phyloP scores from a whole-genome alignment of 306 rosid species.

The Carpinus viminea region DNA sequence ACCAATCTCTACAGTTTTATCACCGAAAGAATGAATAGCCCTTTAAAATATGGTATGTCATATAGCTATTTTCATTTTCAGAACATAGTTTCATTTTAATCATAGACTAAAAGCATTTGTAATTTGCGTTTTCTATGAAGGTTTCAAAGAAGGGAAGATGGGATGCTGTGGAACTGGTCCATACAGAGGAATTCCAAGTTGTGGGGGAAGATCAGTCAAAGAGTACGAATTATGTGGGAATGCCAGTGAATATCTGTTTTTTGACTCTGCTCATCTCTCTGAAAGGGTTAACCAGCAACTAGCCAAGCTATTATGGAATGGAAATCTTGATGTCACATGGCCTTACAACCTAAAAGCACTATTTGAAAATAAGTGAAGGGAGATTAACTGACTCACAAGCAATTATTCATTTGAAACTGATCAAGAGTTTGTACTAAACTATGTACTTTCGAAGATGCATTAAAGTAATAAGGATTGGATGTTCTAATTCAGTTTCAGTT shows the following conservation, averaged over 20 bases:
- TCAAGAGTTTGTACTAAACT: too few species aligned
- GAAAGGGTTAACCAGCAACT: slow-evolving; percentile 30
- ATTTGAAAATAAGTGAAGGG: slow-evolving; percentile 1
- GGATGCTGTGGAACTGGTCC: slow-evolving; percentile 50
- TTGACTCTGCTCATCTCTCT: slow-evolving; percentile 38
- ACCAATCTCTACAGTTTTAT: slow-evolving; percentile 1
- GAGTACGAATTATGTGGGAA: slow-evolving; percentile 31
- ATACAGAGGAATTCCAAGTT: slow-evolving; percentile 36
- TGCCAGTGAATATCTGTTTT: slow-evolving; percentile 31
- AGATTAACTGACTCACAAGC: too few species aligned
- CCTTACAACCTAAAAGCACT: slow-evolving; percentile 35
- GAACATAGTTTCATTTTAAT: neutral
- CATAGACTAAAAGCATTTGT: too few species aligned
- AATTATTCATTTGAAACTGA: too few species aligned
- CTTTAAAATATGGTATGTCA: slow-evolving; percentile 40
- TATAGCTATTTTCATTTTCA: neutral
- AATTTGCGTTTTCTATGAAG: neutral
- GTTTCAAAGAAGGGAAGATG: slow-evolving; percentile 36
- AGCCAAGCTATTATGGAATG: slow-evolving; percentile 31
- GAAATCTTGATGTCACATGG: slow-evolving; percentile 7
- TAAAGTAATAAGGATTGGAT: too few species aligned
- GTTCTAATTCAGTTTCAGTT: too few species aligned
- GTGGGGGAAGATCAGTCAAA: slow-evolving; percentile 36
- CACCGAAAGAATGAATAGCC: slow-evolving; percentile 13
- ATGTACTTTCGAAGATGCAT: too few species aligned